These are phyloP conservation scores for Pythium folliculosum DNA, from an alignment of 352 stramenopile species.

Conservation along the genomic window DNA sequence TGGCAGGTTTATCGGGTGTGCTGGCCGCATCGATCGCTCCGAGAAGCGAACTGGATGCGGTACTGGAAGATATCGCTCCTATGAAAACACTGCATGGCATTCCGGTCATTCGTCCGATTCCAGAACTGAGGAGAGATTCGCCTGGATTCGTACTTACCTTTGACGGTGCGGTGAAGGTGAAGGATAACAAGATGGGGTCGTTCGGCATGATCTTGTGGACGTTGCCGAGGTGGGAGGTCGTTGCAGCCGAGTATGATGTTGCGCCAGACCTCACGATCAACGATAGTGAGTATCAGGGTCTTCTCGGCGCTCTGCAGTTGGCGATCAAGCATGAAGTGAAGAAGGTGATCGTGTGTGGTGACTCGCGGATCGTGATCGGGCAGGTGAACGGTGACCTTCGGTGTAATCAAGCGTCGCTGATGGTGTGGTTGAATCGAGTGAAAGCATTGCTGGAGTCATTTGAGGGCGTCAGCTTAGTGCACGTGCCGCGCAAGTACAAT, in stretches of 20 bases:
- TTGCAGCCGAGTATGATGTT: neutral
- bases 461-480: conserved; percentile 2
- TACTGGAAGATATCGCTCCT: neutral
- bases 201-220: neutral
- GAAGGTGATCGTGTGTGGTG: conserved; percentile 3
- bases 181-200: neutral
- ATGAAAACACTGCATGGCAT: neutral
- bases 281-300: conserved; percentile 12
- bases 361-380: conserved; percentile 10
- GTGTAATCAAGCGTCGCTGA: conserved; percentile 4
- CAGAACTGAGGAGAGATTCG: neutral
- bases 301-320: neutral
- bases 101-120: neutral
- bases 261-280: conserved; percentile 1
- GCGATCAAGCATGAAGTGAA: neutral
- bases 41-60: neutral
- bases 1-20: too few relatives aligned
- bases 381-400: conserved; percentile 12
- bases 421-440: conserved; percentile 3
- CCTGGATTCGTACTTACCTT: conserved; percentile 5
- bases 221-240: neutral
- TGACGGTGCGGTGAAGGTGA: conserved; percentile 5
- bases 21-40: conserved; percentile 3
- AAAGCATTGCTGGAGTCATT: neutral
- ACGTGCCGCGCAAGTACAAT: neutral